These are phyloP conservation scores for Rhododendron mucronatum DNA, from an alignment of 148 eudicot species.

Conservation along the genomic window DNA sequence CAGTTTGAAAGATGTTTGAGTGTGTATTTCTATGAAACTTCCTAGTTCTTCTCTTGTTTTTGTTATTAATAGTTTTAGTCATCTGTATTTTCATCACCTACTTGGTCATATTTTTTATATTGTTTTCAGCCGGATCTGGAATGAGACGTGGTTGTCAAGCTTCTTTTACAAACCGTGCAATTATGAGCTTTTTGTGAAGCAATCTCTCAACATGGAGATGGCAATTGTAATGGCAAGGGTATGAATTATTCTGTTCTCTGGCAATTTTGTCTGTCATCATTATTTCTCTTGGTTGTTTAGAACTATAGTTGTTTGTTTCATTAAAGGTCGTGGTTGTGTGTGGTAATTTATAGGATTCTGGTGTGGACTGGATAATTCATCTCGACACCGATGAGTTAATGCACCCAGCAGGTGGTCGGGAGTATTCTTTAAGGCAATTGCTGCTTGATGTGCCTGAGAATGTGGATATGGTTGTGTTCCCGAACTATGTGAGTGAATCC, in stretches of 20 bases:
- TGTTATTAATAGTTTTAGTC: not conserved
- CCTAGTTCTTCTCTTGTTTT: not conserved
- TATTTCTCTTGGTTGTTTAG: not conserved
- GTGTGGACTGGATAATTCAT: conserved; percentile 93
- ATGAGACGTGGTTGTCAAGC: conserved; percentile 91
- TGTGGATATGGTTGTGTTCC: conserved; percentile 92
- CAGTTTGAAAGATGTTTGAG: not conserved
- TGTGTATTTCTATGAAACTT: not conserved
- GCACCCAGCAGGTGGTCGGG: conserved; percentile 86
- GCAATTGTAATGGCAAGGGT: conserved; percentile 95
- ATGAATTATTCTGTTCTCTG: conserved; percentile 14
- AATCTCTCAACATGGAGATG: conserved; percentile 94
- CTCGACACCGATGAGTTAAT: conserved; percentile 87
- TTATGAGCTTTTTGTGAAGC: conserved; percentile 91
- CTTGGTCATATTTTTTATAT: not conserved
- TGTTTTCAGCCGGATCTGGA: conserved; percentile 79
- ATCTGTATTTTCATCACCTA: not conserved
- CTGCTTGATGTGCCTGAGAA: conserved; percentile 69
- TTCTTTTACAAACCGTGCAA: conserved; percentile 97
- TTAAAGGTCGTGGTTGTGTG: not conserved
- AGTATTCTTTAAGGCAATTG: conserved; percentile 78
- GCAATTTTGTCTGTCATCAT: not conserved
- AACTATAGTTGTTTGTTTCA: not conserved
- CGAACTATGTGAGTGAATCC: conserved; percentile 72
- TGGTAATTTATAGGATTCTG: conserved; percentile 40